Evolutionary conservation across 441 rosid species (phyloP).

Genomic region (Jatropha podagrica): DNA sequence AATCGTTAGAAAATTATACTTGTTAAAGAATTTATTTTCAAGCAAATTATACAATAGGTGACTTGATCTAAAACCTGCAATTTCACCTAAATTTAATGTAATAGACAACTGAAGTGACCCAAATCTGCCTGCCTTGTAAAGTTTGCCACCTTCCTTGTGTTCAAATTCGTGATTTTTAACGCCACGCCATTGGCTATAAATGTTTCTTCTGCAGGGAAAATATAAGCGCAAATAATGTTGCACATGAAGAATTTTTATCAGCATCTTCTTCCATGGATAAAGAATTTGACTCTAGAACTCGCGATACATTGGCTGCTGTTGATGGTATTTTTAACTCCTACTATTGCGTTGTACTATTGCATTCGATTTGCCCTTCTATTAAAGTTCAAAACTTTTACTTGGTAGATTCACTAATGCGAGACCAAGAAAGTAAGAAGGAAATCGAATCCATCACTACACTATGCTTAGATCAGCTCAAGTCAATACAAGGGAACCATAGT

Average conservation of each 20-base stretch:
- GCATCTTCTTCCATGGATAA: slow-evolving; percentile 42
- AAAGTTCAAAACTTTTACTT: background rate
- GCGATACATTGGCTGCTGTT: slow-evolving; percentile 42
- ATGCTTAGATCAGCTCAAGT: slow-evolving; percentile 54
- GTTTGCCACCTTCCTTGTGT: background rate
- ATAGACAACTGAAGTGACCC: too few relatives aligned
- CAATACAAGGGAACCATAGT: slow-evolving; percentile 59
- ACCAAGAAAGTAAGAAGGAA: slow-evolving; percentile 54
- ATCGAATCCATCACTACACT: slow-evolving; percentile 46
- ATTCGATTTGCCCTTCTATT: background rate
- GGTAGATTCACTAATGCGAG: slow-evolving; percentile 57
- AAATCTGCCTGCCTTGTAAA: background rate
- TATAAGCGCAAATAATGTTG: slow-evolving; percentile 31
- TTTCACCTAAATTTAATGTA: too few relatives aligned
- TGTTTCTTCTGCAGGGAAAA: slow-evolving; percentile 48
- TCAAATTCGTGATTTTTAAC: background rate
- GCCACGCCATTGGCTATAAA: background rate
- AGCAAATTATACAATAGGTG: too few relatives aligned
- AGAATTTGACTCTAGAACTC: slow-evolving; percentile 40
- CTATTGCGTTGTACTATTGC: background rate
- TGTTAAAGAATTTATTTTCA: too few relatives aligned
- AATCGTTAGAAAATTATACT: too few relatives aligned
- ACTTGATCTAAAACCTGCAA: too few relatives aligned
- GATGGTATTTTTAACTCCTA: slow-evolving; percentile 43
- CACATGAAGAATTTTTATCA: slow-evolving; percentile 44